phyloP scores from a whole-genome alignment of 2,329 filamentous ascomycete species.

The Aspergillus piperis region DNA sequence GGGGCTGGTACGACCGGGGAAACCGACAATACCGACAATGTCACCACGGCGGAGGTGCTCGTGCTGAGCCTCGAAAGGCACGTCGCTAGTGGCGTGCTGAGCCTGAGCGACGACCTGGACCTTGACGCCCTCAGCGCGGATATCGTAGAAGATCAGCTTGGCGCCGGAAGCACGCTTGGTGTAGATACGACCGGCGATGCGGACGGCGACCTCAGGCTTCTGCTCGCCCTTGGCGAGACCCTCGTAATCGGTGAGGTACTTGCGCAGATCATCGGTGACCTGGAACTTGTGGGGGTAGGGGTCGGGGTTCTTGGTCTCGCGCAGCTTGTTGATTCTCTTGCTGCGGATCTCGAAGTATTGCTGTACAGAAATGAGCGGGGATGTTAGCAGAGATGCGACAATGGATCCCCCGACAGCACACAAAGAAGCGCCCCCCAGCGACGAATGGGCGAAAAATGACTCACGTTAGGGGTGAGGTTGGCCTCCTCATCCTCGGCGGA shows the following conservation, averaged over 20 bases:
- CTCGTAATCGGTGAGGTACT: slow-evolving; percentile 77
- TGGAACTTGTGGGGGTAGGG: slow-evolving; percentile 95
- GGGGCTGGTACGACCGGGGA: slow-evolving; percentile 80
- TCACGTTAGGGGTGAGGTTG: slow-evolving; percentile 72
- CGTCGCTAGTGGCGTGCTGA: slow-evolving; percentile 69
- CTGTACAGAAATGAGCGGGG: slow-evolving; percentile 41
- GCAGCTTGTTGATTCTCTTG: slow-evolving; percentile 74
- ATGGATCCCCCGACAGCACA: not conserved
- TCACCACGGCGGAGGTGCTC: slow-evolving; percentile 87
- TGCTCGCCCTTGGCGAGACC: slow-evolving; percentile 83
- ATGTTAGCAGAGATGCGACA: slow-evolving; percentile 15
- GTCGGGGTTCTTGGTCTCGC: slow-evolving; percentile 71
- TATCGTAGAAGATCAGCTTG: slow-evolving; percentile 91
- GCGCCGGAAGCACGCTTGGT: slow-evolving; percentile 77
- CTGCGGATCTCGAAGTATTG: slow-evolving; percentile 98
- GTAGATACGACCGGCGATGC: slow-evolving; percentile 84
- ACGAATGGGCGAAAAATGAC: slow-evolving; percentile 30
- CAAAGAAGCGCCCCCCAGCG: not conserved
- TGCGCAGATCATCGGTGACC: slow-evolving; percentile 76
- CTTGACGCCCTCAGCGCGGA: slow-evolving; percentile 72
- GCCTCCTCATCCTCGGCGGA: slow-evolving; percentile 65
- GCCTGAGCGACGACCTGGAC: slow-evolving; percentile 92
- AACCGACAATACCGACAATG: slow-evolving; percentile 84
- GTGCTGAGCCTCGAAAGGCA: slow-evolving; percentile 83
- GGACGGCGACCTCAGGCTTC: slow-evolving; percentile 71